These are phyloP conservation scores for Aureoboletus auriporus DNA, from an alignment of 768 basidiomycete genomes.

Conservation along the genomic window DNA sequence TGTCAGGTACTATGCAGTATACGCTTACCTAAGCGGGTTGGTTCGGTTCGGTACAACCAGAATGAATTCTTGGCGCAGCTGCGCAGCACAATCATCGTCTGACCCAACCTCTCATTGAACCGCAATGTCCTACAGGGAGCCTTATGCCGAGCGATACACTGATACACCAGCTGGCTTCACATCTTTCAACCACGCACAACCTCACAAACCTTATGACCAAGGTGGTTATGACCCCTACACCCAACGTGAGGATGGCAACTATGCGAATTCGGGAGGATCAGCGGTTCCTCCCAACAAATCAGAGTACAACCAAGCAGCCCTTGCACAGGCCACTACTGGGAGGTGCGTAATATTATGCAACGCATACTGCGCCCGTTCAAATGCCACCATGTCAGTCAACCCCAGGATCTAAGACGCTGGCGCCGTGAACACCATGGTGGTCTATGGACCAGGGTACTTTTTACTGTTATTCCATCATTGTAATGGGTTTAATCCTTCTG, in stretches of 20 bases:
- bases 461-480: neutral
- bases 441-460: conserved; percentile 62
- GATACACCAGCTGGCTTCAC: conserved; percentile 38
- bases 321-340: conserved; percentile 31
- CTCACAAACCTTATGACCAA: conserved; percentile 53
- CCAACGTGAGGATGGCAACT: conserved; percentile 37
- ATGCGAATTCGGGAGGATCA: conserved; percentile 11
- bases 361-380: no score
- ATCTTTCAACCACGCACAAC: conserved; percentile 41
- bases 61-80: conserved; percentile 15
- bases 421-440: conserved; percentile 56
- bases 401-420: conserved; percentile 43
- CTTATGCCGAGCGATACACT: conserved; percentile 40
- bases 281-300: conserved; percentile 21
- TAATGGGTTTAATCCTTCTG: neutral
- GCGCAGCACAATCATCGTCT: conserved; percentile 19
- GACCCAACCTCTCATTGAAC: neutral
- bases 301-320: conserved; percentile 41
- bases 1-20: no score
- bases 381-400: conserved; percentile 10
- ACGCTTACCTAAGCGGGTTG: no score
- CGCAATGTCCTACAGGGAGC: conserved; percentile 51
- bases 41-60: no score
- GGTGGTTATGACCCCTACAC: conserved; percentile 32
- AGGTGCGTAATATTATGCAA: conserved; percentile 23